Evolutionary conservation across 805 yeast genomes (phyloP), one percentile per base, ranked within the genome.

Genomic region (Candida sphagnicola): DNA sequence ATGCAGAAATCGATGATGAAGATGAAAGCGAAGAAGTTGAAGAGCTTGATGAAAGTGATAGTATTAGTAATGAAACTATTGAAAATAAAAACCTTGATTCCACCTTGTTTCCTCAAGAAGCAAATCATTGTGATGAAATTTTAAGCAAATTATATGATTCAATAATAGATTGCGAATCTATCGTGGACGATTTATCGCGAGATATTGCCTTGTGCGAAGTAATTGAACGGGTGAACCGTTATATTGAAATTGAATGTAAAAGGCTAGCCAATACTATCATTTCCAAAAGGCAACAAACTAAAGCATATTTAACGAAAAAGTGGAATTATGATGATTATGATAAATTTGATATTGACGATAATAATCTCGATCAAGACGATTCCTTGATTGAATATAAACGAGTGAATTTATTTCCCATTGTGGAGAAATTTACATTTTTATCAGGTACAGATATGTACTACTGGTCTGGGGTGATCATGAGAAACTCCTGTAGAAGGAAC

Each of bases 381-480:
- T 62, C 72, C 1, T 56, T 67, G 32, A 61, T 67, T 18, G 76
- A 77, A 17, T 72, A 68, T 45, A 69, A 71, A 39, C 61, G 63
- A 38, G 62, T 81, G 19, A 88, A 91, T 56, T 64, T 91, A 18
- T 91, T 93, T 64, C 96, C 95, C 8, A 63, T 91, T 48, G 97
- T 91, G 28, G 99, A 91, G 59, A 81, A 85, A 58, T 91, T 87
- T 57, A 91, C 98, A 0, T 70, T 75, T 38, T 64, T 71, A 34
- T 77, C 83, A 48, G 78, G 87, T 3, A 77, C 82, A 31, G 96
- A 90, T 49, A 79, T 89, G 70, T 82, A 85, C 49, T 89, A 90
- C 61, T 91, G 99, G 99, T 87, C 97, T 2, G 93, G 96, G 3
- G 95, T 91, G n/a, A 88, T 90, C 28, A 93, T 93, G 90, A 73